Conservation (phyloP, 2,329 filamentous ascomycete species). For the Ceratocystis cacaofunesta region DNA sequence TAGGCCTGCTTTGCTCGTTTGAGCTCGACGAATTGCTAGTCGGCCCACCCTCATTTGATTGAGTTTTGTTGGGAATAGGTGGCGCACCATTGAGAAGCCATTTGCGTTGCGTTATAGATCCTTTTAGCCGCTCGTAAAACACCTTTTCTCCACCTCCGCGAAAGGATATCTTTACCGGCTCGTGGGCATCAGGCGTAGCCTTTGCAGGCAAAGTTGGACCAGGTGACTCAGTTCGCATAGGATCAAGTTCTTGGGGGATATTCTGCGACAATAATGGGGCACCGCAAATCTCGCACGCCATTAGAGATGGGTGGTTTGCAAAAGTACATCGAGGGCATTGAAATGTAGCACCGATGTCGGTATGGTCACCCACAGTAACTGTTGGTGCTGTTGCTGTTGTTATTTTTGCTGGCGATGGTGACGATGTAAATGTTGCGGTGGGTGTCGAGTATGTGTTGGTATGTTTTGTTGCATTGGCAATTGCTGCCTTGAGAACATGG, state of each 20-base stretch:
- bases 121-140: slow-evolving; percentile 78
- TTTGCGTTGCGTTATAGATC: slow-evolving; percentile 79
- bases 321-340: slow-evolving; percentile 86
- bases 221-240: slow-evolving; percentile 54
- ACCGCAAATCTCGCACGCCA: slow-evolving; percentile 82
- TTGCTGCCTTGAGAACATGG: slow-evolving; percentile 73
- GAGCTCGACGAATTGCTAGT: slow-evolving; percentile 21
- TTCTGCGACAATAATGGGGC: slow-evolving; percentile 51
- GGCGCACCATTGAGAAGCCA: slow-evolving; percentile 88
- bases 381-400: neutral
- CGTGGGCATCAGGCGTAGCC: slow-evolving; percentile 39
- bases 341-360: slow-evolving; percentile 25
- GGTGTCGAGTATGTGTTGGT: neutral
- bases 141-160: slow-evolving; percentile 76
- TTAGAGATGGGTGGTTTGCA: slow-evolving; percentile 73
- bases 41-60: slow-evolving; percentile 22
- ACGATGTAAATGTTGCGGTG: too few species aligned
- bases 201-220: slow-evolving; percentile 46
- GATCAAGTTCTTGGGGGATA: slow-evolving; percentile 24
- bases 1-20: slow-evolving; percentile 21
- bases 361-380: neutral
- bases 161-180: slow-evolving; percentile 84
- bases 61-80: slow-evolving; percentile 51
- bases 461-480: slow-evolving; percentile 54
- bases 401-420: too few species aligned